These are phyloP conservation scores for Debaryomycetaceae sp. DNA, from an alignment of 1,139 yeast genomes.

Conservation along the genomic window DNA sequence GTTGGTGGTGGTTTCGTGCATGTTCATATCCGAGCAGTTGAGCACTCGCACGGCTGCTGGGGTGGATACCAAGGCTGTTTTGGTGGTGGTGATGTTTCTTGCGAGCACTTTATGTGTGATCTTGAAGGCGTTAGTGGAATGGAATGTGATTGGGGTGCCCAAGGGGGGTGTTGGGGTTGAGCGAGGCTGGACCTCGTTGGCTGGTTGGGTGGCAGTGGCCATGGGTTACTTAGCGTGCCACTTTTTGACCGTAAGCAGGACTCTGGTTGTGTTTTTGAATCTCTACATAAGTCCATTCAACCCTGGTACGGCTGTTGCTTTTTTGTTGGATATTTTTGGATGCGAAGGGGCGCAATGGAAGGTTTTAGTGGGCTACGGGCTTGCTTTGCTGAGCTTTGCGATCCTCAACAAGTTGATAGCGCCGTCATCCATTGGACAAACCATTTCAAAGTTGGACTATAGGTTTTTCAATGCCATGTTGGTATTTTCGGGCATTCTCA, in stretches of 20 bases:
- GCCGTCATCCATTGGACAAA: background rate
- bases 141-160: constrained; percentile 6
- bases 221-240: constrained; percentile 14
- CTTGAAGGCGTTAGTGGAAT: constrained; percentile 10
- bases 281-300: constrained; percentile 26
- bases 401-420: background rate
- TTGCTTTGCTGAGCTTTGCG: constrained; percentile 8
- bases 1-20: constrained; percentile 24
- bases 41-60: constrained; percentile 4
- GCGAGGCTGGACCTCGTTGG: constrained; percentile 5
- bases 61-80: background rate
- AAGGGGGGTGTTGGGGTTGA: constrained; percentile 9
- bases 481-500: constrained; percentile 4
- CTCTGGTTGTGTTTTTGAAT: constrained; percentile 23
- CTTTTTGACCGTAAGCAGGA: constrained; percentile 19
- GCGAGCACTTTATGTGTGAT: constrained; percentile 15
- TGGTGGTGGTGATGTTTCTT: constrained; percentile 11
- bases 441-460: background rate
- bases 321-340: constrained; percentile 18
- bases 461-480: constrained; percentile 3
- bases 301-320: constrained; percentile 22
- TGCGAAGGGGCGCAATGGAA: constrained; percentile 2
- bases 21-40: constrained; percentile 20
- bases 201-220: constrained; percentile 4
- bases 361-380: constrained; percentile 16